phyloP scores from a whole-genome alignment of 169 alveolate genomes.

The Ichthyophthirius multifiliis region DNA sequence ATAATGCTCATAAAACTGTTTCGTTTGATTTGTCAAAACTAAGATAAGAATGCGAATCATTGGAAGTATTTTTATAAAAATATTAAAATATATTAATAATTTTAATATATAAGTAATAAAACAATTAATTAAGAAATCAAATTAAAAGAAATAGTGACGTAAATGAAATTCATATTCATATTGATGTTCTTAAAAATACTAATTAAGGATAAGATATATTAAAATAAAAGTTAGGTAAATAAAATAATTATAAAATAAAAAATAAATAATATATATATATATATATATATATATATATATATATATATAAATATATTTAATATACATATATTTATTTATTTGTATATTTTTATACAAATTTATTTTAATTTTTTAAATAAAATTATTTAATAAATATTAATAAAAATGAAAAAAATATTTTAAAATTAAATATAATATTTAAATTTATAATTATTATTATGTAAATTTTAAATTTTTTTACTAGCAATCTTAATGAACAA shows the following conservation, averaged over 20 bases:
- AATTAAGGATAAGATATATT: slow-evolving; percentile 34
- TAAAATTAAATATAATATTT: too few relatives aligned
- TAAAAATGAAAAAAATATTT: too few relatives aligned
- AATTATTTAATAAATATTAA: too few relatives aligned
- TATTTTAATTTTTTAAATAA: too few relatives aligned
- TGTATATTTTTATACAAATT: too few relatives aligned
- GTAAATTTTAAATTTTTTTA: not conserved
- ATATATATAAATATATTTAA: too few relatives aligned
- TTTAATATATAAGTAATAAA: slow-evolving; percentile 4
- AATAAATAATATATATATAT: too few relatives aligned
- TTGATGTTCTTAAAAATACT: slow-evolving; percentile 35
- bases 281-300: too few relatives aligned
- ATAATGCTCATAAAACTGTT: slow-evolving; percentile 34
- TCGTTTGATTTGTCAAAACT: slow-evolving; percentile 28
- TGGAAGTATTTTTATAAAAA: slow-evolving; percentile 2
- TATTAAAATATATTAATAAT: not conserved
- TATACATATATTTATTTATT: too few relatives aligned
- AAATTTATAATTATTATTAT: too few relatives aligned
- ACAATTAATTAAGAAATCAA: slow-evolving; percentile 7
- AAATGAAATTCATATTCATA: slow-evolving; percentile 37
- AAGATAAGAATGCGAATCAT: slow-evolving; percentile 24
- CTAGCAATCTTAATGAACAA: slow-evolving; percentile 16
- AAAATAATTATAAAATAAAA: not conserved
- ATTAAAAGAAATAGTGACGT: slow-evolving; percentile 39
- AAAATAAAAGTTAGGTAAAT: slow-evolving; percentile 18